Base-by-base conservation (phyloP, 2,329 filamentous ascomycete species). In the Talaromyces atroroseus region DNA sequence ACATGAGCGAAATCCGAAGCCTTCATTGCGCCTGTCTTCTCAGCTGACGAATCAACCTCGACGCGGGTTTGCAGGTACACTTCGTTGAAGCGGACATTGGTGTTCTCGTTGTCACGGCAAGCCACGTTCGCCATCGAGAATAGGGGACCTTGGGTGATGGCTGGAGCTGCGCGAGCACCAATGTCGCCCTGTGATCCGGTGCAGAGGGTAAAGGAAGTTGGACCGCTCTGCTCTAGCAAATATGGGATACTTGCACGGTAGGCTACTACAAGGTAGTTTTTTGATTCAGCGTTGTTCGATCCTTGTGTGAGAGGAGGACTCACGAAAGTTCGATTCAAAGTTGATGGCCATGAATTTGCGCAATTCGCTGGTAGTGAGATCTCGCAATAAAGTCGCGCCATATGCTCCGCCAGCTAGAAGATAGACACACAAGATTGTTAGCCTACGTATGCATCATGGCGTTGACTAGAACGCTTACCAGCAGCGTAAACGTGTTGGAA, bases 291-390 rank as follows among this genome's bases (percentile, higher is more conserved):
- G 6, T 10, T 29, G 8, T 29, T 29, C 7, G 11, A 29, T 29
- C 5, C 5, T 29, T 40, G 32, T 44, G 10, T 6, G n/a, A 11
- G 5, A 1, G 10, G 54, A 26, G 14, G 26, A 45, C 54, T 24
- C 38, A 57, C 54, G 42, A 12, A 57, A 52, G 49, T 57, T 57
- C 11, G 49, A 52, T 44, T 57, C 54, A 21, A 57, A 52, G 45
- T 49, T 57, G 54, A 52, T 32, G 16, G 23, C 34, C 54, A 57
- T 57, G 54, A 29, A 10, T 14, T 49, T 42, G 23, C 54, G 49
- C 32, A 57, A 40, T 2, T 57, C 42, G 7, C 40, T 23, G 6
- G 49, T 52, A 23, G 21, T 52, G 21, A 52, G 10, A 42, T 57
- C 32, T 5, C 11, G 21, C 36, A 57, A 57, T 16, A 49, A 44